phyloP scores from a whole-genome alignment of 106 monocot species.

The Gastrodia elata region DNA sequence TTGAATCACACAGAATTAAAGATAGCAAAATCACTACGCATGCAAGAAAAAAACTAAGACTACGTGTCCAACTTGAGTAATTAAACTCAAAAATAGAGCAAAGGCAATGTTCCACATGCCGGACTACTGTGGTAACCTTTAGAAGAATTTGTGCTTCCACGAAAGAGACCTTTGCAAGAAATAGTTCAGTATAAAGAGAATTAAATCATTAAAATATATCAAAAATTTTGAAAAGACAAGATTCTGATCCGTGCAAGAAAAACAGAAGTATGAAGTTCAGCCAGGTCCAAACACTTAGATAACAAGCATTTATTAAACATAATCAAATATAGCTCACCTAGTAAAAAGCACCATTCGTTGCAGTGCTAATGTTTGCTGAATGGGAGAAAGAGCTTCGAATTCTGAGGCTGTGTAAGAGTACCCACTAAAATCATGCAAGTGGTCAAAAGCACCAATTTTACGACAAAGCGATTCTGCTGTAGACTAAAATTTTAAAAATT shows the following conservation, averaged over 20 bases:
- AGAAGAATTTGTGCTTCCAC: too few species aligned
- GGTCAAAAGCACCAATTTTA: constrained; percentile 88
- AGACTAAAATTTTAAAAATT: constrained; percentile 35
- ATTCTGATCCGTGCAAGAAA: not conserved
- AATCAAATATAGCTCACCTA: constrained; percentile 33
- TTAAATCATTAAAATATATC: not conserved
- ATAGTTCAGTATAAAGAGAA: not conserved
- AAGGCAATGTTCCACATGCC: too few species aligned
- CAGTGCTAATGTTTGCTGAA: constrained; percentile 70
- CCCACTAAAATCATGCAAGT: constrained; percentile 76
- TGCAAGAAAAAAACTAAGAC: too few species aligned
- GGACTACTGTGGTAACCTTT: too few species aligned
- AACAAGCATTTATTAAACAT: not conserved
- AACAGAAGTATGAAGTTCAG: not conserved
- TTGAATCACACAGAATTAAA: too few species aligned
- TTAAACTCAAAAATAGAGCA: too few species aligned
- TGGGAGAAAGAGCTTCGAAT: constrained; percentile 85
- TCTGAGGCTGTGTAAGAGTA: constrained; percentile 96
- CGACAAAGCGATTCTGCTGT: constrained; percentile 96
- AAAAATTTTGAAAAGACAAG: not conserved
- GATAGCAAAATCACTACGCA: too few species aligned
- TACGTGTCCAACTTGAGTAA: too few species aligned
- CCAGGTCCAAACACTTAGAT: not conserved
- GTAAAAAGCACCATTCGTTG: constrained; percentile 90
- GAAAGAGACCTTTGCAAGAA: not conserved